phyloP scores from a whole-genome alignment of 2,329 filamentous ascomycete species.

The Aspergillus persii region DNA sequence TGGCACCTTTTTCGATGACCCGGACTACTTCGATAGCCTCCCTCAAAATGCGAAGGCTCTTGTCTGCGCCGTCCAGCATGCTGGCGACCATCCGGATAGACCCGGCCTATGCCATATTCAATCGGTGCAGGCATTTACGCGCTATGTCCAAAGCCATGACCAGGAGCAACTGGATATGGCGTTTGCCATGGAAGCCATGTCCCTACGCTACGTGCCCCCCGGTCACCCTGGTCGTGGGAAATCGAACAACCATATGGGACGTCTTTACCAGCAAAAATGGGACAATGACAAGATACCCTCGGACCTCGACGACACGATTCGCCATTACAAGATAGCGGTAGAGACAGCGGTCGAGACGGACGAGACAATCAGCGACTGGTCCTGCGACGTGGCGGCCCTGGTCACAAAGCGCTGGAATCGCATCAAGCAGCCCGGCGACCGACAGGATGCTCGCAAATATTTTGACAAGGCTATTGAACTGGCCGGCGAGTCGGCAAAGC shows the following conservation, averaged over 20 bases:
- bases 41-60: neutral
- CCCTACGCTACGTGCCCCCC: conserved; percentile 3
- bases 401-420: neutral
- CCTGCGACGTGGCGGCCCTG: conserved; percentile 1
- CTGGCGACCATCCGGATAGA: neutral
- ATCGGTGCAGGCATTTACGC: neutral
- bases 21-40: neutral
- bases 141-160: neutral
- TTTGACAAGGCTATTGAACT: conserved; percentile 3
- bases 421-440: neutral
- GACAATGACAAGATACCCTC: neutral
- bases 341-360: neutral
- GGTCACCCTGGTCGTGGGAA: conserved; percentile 5
- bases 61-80: conserved; percentile 3
- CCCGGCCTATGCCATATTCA: conserved; percentile 3
- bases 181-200: conserved; percentile 4
- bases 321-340: conserved; percentile 3
- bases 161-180: neutral
- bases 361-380: neutral
- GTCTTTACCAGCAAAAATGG: conserved; percentile 3
- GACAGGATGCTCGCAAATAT: neutral
- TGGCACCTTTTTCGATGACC: conserved; percentile 3
- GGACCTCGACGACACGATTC: conserved; percentile 2
- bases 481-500: neutral
- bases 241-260: conserved; percentile 4